Evolutionary conservation across 352 stramenopile genomes (phyloP), one percentile per base, ranked within the genome.

Genomic region (Pythium angustatum): DNA sequence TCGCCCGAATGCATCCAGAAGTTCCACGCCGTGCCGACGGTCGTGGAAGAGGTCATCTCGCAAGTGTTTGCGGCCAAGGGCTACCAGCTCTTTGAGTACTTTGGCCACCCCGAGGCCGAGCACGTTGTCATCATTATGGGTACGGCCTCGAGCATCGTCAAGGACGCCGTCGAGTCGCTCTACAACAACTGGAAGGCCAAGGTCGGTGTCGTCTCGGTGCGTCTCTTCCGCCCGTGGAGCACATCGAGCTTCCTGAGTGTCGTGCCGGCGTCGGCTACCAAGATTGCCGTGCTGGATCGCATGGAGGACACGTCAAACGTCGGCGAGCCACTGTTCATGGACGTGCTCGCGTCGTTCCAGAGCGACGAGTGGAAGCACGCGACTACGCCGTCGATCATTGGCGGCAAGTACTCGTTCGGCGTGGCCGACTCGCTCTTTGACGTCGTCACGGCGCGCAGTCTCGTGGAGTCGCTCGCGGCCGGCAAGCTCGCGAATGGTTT

Each of bases 61-160:
- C 79, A 97, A 68, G 88, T 97, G 36, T 83, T 86, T 34, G 68
- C 68, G 19, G 68, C 79, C 45, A 93, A 94, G 45, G 86, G 87
- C 38, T 98, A 98, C 76, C 78, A 93, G 44, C 73, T 94, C 54
- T 96, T 98, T 66, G 91, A 98, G 79, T 98, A 96, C 68, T 83
- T 86, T 62, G 93, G 91, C 36, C 86, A 93, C 58, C 76, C 80
- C 10, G 59, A 88, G 66, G 91, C 93, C 19, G 83, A 90, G 57
- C 78, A 96, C 63, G 88, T 96, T 26, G 81, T 98, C 8, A 80
- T 98, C 27, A 85, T 93, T 59, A 97, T 97, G 89, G 91, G 91
- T 49, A 96, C 88, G 21, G 88, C 81, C 26, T 91, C 93, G 38
- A 83, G 79, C 49, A 86, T 97, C 28, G 78, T 97, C 44, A 89